Base-by-base conservation (phyloP, 83 land plant genomes). In the Diphasiastrum complanatum region DNA sequence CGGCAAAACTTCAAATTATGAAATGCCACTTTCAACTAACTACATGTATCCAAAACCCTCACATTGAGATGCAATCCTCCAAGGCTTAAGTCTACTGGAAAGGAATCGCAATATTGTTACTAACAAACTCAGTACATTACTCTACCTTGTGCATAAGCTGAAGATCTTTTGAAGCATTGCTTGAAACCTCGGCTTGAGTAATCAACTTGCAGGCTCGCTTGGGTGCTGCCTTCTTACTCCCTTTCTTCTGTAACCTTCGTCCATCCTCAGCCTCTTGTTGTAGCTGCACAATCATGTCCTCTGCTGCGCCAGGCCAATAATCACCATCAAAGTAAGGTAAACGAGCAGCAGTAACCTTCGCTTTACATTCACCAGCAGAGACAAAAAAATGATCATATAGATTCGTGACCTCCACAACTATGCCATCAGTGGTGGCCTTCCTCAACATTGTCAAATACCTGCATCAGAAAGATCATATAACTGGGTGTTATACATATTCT, bases 251-350 rank as follows among this genome's bases (percentile, higher is more conserved):
- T 54, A 63, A 73, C 54, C 77, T 84, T 37, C 77, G 72, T 26
- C 83, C 96, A 71, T 78, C 87, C 51, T 86, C 97, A 76, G 82
- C 93, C 41, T 71, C 67, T 71, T 86, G 83, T 24, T 76, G 82
- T 43, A 89, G 75, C 33, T 78, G 87, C 70, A 78, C 56, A 36
- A 95, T 82, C 81, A 86, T 79, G 55, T 95, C 99, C 72, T 95
- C 99, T 8, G 97, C 97, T 55, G 95, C 93, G 31, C 97, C 97
- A 27, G 99, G 99, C 99, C 97, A 95, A 65, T 95, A 95, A 65
- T 95, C 99, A 5, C 99, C 99, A 81, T 95, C 99, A 74, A 95
- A 95, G 68, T 95, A 90, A 19, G 99, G 99, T 65, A 95, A 71
- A 36, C 93, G 79, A 19, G 97, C 83, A 32, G 99, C 99, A 12